Evolutionary conservation across 2,329 filamentous ascomycete species (phyloP), one percentile per base, ranked within the genome.

Genomic region (Fusarium udum): DNA sequence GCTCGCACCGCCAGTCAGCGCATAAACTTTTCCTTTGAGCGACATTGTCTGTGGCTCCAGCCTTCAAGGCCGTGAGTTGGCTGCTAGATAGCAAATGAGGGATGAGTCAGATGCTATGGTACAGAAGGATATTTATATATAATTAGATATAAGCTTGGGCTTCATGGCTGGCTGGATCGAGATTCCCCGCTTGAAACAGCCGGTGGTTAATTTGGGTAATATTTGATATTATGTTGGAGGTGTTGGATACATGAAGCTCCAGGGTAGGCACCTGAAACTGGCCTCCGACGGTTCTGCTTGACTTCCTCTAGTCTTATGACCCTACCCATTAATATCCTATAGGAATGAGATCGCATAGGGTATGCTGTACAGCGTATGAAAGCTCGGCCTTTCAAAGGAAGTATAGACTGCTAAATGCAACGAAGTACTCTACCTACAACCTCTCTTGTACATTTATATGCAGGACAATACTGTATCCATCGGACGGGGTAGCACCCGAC

Each of bases 1-100:
- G 58, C 83, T 84, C 22, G 83, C 84, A 51, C 81, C 84, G 26
- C 84, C 84, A 7, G 83, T 85, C 46, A 85, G 78, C 52, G 83
- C 83, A 59, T 82, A 83, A 22, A 84, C 79, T 70, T 82, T 82
- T 28, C 78, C 79, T 20, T 71, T 45, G 9, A 81, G 76, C 26
- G 78, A 77, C 80, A 81, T 81, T n/a, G n/a, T 40, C 22, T 31
- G 42, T 45, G 39, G 22, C 16, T 32, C 22, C 15, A 11, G 39
- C 20, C 16, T 32, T 24, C 15, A 14, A 51, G 37, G 13, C 49
- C 40, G 31, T 31, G 18, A 7, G 51, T 55, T 40, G 24, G 24
- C 34, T 22, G 7, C 22, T 51, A 15, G 20, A 10, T 36, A n/a
- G 49, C 16, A 52, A 24, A 16, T 26, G 39, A 28, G n/a, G 39